Evolutionary conservation across 1,139 yeast genomes (phyloP).

Genomic region (Pichia sp.): DNA sequence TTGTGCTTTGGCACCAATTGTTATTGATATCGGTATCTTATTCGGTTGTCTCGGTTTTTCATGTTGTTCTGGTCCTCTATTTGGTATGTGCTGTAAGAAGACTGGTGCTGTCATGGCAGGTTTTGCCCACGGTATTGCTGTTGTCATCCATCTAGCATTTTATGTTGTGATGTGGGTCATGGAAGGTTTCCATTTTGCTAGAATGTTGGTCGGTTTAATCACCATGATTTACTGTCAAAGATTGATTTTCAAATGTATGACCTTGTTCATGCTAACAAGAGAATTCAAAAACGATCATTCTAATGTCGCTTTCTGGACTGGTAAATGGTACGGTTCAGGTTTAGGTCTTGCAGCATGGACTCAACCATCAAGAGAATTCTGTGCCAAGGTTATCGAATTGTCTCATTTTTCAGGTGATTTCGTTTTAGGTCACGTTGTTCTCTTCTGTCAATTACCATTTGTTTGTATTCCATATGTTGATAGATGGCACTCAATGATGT

Average conservation of each 20-base stretch:
- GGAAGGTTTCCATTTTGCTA: slow-evolving; percentile 85
- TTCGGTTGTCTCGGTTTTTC: slow-evolving; percentile 72
- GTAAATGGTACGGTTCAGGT: slow-evolving; percentile 97
- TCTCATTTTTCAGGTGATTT: slow-evolving; percentile 98
- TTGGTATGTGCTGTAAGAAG: slow-evolving; percentile 94
- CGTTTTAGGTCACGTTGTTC: slow-evolving; percentile 79
- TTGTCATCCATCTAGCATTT: slow-evolving; percentile 76
- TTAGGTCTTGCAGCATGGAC: slow-evolving; percentile 95
- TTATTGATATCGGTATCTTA: slow-evolving; percentile 79
- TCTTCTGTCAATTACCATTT: slow-evolving; percentile 87
- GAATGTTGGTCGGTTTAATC: slow-evolving; percentile 82
- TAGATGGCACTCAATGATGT: slow-evolving; percentile 97
- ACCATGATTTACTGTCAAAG: slow-evolving; percentile 88
- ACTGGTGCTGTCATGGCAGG: slow-evolving; percentile 98
- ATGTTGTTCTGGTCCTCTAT: slow-evolving; percentile 95
- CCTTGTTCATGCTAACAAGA: slow-evolving; percentile 78
- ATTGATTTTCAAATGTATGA: slow-evolving; percentile 78
- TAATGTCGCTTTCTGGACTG: slow-evolving; percentile 99
- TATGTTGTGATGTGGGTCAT: slow-evolving; percentile 96
- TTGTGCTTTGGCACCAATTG: slow-evolving; percentile 91
- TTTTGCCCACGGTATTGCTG: slow-evolving; percentile 93
- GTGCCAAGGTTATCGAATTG: slow-evolving; percentile 89
- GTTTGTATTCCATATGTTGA: slow-evolving; percentile 84
- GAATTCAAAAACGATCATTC: slow-evolving; percentile 97
- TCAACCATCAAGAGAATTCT: slow-evolving; percentile 94